A percentile compares a stretch with the other conserved stretches of the same genome.
Evolutionary conservation across 176 grass and related monocot species (phyloP).

Genomic region (Oryza longistaminata): DNA sequence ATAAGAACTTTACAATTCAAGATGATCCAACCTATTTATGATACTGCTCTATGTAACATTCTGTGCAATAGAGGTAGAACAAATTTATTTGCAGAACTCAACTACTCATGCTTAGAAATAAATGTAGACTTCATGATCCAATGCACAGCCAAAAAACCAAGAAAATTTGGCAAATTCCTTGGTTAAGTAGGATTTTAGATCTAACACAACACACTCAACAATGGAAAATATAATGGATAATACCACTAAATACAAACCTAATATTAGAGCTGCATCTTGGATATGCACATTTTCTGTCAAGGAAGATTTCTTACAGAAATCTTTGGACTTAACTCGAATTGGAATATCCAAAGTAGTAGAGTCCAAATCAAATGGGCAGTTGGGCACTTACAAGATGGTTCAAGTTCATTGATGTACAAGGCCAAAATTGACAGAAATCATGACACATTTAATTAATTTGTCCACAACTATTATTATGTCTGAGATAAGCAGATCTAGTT

Average conservation of each 20-base stretch:
- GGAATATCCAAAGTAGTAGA: neutral
- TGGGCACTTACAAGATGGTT: slow-evolving; percentile 13
- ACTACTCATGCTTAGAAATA: slow-evolving; percentile 1
- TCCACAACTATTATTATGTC: slow-evolving; percentile 31
- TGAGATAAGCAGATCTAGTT: neutral
- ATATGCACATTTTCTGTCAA: neutral
- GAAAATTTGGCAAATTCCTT: slow-evolving; percentile 1
- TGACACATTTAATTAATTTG: neutral
- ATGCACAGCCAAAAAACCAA: neutral
- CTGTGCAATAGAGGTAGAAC: neutral
- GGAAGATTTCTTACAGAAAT: neutral
- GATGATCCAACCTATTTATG: slow-evolving; percentile 12
- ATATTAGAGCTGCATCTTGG: slow-evolving; percentile 12
- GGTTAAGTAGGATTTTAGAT: neutral
- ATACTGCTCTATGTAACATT: neutral
- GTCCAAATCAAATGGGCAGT: neutral
- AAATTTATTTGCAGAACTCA: neutral
- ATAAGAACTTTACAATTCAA: slow-evolving; percentile 2
- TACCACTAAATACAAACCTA: neutral
- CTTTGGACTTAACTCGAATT: neutral
- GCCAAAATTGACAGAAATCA: slow-evolving; percentile 8
- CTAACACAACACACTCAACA: slow-evolving; percentile 6
- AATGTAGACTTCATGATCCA: neutral
- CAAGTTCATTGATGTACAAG: slow-evolving; percentile 10
- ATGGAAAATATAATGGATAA: neutral